A percentile compares a stretch with the other conserved stretches of the same genome.
Evolutionary conservation across 2,329 filamentous ascomycete species (phyloP).

Genomic region (Ophiostoma himal-ulmi): DNA sequence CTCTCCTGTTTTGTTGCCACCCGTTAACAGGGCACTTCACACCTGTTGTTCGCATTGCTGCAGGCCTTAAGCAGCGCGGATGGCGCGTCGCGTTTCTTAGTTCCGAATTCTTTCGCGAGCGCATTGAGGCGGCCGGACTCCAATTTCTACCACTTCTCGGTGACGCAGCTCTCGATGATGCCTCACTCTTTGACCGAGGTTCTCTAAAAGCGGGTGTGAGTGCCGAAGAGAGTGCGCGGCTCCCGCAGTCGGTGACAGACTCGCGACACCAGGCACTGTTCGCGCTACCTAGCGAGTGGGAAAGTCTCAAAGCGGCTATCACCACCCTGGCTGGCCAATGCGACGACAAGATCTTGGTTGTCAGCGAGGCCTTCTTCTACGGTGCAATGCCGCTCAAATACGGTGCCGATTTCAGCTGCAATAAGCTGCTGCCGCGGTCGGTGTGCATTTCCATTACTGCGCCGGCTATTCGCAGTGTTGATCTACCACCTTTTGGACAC

Average conservation of each 20-base stretch:
- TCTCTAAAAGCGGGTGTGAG: background rate
- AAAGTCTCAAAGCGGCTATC: conserved; percentile 31
- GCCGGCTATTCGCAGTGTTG: conserved; percentile 34
- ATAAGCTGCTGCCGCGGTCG: conserved; percentile 26
- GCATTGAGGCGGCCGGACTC: conserved; percentile 34
- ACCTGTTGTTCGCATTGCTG: conserved; percentile 35
- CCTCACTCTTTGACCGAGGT: conserved; percentile 23
- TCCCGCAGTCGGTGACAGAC: conserved; percentile 31
- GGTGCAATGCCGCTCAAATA: conserved; percentile 34
- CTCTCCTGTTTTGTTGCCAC: conserved; percentile 35
- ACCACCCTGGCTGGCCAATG: conserved; percentile 25
- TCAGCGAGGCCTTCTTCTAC: conserved; percentile 36
- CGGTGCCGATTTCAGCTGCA: conserved; percentile 30
- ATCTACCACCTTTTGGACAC: conserved; percentile 34
- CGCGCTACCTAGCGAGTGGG: conserved; percentile 35
- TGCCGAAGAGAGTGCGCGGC: conserved; percentile 18
- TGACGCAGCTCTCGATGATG: conserved; percentile 35
- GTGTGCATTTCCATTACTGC: conserved; percentile 37
- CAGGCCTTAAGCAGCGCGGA: conserved; percentile 30
- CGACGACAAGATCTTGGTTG: conserved; percentile 29
- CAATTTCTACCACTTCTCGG: conserved; percentile 33
- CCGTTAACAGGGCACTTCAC: conserved; percentile 37
- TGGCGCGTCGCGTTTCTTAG: conserved; percentile 36
- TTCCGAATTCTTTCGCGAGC: conserved; percentile 33
- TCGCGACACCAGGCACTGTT: conserved; percentile 32